phyloP scores from a whole-genome alignment of 345 rosid genomes.

The Salix arbutifolia region DNA sequence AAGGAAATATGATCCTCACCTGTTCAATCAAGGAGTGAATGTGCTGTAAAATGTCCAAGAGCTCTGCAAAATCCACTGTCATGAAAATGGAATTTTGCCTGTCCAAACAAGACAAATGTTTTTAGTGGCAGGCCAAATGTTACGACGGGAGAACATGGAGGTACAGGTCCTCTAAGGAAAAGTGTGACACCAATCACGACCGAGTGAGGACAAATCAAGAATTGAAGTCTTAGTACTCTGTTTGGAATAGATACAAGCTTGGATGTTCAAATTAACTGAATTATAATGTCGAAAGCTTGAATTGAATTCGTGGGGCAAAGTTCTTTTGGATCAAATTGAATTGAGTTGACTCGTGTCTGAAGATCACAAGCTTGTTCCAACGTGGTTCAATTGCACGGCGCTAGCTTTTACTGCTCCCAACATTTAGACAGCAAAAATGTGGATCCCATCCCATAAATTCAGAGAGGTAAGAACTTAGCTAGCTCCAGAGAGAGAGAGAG shows the following conservation, averaged over 20 bases:
- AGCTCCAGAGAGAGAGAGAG: no score
- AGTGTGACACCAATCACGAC: neutral
- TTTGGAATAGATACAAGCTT: neutral
- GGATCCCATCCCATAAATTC: neutral
- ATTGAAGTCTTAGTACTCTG: neutral
- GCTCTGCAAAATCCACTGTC: neutral
- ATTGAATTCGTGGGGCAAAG: neutral
- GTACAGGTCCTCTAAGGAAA: neutral
- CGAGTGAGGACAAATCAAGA: slow-evolving; percentile 1
- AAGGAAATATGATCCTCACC: no score
- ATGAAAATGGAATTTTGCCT: neutral
- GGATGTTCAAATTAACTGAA: neutral
- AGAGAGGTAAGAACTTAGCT: neutral
- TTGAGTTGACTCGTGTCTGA: neutral
- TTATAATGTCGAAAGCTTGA: neutral
- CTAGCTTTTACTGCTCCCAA: neutral
- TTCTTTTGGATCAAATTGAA: neutral
- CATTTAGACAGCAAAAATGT: neutral
- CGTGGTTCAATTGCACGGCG: neutral
- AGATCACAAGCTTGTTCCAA: slow-evolving; percentile 14
- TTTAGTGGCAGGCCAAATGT: slow-evolving; percentile 9
- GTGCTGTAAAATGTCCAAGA: no score
- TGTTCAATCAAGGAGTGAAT: no score
- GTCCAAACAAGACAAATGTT: neutral
- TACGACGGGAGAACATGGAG: slow-evolving; percentile 15